phyloP scores from a whole-genome alignment of 2,329 filamentous ascomycete genomes.

The Sphaceloma murrayae region DNA sequence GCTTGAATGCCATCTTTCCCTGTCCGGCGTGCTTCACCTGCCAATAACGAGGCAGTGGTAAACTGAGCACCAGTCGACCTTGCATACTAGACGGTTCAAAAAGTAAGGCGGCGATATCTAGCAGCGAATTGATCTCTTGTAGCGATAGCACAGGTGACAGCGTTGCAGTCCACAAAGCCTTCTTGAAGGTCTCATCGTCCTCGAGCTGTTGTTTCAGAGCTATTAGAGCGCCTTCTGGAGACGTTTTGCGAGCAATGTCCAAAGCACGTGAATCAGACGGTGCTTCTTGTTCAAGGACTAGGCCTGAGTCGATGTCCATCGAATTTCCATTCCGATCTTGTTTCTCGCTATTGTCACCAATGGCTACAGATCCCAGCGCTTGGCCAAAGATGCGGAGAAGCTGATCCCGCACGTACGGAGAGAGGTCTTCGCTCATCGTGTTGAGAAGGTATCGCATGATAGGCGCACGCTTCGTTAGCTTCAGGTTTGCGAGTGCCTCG shows the following conservation, averaged over 20 bases:
- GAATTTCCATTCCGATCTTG: conserved; percentile 26
- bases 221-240: conserved; percentile 48
- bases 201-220: conserved; percentile 47
- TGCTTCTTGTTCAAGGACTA: conserved; percentile 51
- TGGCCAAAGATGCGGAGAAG: conserved; percentile 45
- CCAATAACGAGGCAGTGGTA: conserved; percentile 51
- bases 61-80: conserved; percentile 34
- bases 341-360: conserved; percentile 39
- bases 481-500: conserved; percentile 47
- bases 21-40: conserved; percentile 44
- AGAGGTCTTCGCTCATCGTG: conserved; percentile 47
- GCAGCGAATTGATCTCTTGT: conserved; percentile 46
- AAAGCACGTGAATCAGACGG: conserved; percentile 44
- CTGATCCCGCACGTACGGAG: conserved; percentile 47
- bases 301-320: conserved; percentile 31
- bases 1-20: conserved; percentile 32
- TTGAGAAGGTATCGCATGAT: conserved; percentile 50
- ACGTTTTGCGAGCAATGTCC: conserved; percentile 46
- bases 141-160: conserved; percentile 41
- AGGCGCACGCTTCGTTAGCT: conserved; percentile 42
- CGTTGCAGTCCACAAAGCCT: conserved; percentile 48
- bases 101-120: conserved; percentile 48
- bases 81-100: conserved; percentile 43
- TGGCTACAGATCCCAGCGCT: conserved; percentile 49
- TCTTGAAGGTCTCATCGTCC: conserved; percentile 40